These are phyloP conservation scores for Arthroderma sp. DNA, from an alignment of 2,329 filamentous ascomycete genomes.

Conservation along the genomic window DNA sequence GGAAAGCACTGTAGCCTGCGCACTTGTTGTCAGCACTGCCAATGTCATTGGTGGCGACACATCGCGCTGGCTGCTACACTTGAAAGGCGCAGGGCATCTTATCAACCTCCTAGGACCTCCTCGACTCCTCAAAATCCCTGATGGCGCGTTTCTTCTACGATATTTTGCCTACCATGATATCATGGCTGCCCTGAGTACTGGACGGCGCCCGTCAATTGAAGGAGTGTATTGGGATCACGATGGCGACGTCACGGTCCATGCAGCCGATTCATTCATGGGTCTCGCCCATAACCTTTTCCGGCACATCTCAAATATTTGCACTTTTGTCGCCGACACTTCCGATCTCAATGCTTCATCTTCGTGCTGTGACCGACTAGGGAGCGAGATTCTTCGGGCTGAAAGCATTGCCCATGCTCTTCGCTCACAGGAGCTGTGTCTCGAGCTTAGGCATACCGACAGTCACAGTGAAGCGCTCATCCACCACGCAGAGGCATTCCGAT, in stretches of 20 bases:
- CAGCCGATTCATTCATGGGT: conserved; percentile 9
- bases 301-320: conserved; percentile 9
- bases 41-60: conserved; percentile 9
- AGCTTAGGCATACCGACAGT: too few species aligned
- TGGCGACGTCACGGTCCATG: neutral
- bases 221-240: neutral
- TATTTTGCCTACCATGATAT: conserved; percentile 12
- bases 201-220: conserved; percentile 4
- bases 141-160: conserved; percentile 9
- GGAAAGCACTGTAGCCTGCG: conserved; percentile 9
- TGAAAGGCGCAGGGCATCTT: conserved; percentile 10
- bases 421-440: too few species aligned
- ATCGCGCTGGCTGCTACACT: conserved; percentile 8
- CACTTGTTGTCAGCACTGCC: conserved; percentile 8
- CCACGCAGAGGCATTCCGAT: too few species aligned
- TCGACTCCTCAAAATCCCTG: conserved; percentile 4
- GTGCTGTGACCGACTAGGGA: too few species aligned
- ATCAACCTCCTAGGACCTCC: conserved; percentile 7
- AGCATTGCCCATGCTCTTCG: too few species aligned
- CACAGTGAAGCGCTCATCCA: too few species aligned
- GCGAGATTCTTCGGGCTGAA: too few species aligned
- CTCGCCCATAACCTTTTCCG: conserved; percentile 7
- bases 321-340: conserved; percentile 7
- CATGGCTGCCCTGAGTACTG: conserved; percentile 9
- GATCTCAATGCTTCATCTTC: too few species aligned